Evolutionary conservation across 73 alveolate species (phyloP).

Genomic region (Paramecium sonneborni): DNA sequence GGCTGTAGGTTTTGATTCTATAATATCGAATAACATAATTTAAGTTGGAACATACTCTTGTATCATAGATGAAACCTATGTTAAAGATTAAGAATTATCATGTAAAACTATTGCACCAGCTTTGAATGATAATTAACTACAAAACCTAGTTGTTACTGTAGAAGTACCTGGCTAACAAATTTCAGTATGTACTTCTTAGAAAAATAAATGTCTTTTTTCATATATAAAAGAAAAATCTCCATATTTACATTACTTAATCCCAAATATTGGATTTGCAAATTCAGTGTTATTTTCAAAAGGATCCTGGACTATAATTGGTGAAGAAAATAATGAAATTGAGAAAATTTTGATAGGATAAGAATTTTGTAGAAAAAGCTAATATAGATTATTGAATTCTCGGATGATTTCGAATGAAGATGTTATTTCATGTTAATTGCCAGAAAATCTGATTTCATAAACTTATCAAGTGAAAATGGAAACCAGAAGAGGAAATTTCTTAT

Average conservation of each 20-base stretch:
- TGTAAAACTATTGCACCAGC: background rate
- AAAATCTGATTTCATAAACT: background rate
- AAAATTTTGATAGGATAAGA: background rate
- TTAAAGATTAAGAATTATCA: background rate
- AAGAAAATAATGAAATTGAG: background rate
- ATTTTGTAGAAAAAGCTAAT: background rate
- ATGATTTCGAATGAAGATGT: background rate
- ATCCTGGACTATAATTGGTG: background rate
- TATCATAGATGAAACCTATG: background rate
- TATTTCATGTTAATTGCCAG: background rate
- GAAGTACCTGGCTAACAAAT: background rate
- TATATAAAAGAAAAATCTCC: background rate
- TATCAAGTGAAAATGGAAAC: background rate
- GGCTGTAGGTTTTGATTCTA: background rate
- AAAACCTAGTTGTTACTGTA: background rate
- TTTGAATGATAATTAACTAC: background rate
- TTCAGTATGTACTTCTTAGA: background rate
- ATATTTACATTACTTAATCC: background rate
- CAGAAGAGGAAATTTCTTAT: background rate
- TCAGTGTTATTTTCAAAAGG: background rate
- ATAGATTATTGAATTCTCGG: background rate
- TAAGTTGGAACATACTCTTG: background rate
- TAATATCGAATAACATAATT: background rate
- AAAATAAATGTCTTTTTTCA: background rate
- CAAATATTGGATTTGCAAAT: background rate